These are phyloP conservation scores for Penicillium sp. DNA, from an alignment of 2,329 filamentous ascomycete genomes.

Conservation along the genomic window DNA sequence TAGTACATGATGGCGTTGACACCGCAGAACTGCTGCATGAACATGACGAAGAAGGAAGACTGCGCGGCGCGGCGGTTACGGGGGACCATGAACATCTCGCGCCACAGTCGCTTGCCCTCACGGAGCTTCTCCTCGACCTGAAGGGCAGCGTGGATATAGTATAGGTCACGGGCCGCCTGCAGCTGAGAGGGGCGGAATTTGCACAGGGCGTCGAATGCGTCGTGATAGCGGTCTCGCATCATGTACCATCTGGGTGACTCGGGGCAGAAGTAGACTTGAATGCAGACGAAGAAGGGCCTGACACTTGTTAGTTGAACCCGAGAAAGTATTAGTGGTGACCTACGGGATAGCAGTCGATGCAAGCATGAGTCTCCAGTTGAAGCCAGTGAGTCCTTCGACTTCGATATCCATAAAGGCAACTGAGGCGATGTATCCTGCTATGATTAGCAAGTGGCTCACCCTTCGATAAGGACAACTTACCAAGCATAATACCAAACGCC, in stretches of 20 bases:
- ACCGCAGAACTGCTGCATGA: constrained; percentile 64
- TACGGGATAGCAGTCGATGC: constrained; percentile 66
- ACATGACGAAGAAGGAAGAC: constrained; percentile 67
- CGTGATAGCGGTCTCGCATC: constrained; percentile 49
- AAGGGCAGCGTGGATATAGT: constrained; percentile 64
- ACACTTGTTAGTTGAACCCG: neutral
- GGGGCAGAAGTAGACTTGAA: constrained; percentile 69
- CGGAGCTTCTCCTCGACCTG: constrained; percentile 62
- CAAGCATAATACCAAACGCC: constrained; percentile 53
- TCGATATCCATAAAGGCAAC: constrained; percentile 50
- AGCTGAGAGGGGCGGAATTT: constrained; percentile 56
- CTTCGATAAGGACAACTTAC: neutral
- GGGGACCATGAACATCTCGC: constrained; percentile 65
- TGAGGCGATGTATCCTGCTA: constrained; percentile 49
- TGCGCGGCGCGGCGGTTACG: constrained; percentile 66
- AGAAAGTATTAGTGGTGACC: neutral
- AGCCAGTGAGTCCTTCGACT: constrained; percentile 41
- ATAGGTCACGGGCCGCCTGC: constrained; percentile 61
- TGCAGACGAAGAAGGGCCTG: constrained; percentile 56
- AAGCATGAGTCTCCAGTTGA: constrained; percentile 72
- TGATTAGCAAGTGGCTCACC: neutral
- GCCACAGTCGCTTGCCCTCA: constrained; percentile 56
- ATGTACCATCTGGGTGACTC: constrained; percentile 59
- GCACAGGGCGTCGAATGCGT: constrained; percentile 57
- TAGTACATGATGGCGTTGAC: constrained; percentile 67